phyloP scores from a whole-genome alignment of 768 basidiomycete genomes.

The Russula emetica region DNA sequence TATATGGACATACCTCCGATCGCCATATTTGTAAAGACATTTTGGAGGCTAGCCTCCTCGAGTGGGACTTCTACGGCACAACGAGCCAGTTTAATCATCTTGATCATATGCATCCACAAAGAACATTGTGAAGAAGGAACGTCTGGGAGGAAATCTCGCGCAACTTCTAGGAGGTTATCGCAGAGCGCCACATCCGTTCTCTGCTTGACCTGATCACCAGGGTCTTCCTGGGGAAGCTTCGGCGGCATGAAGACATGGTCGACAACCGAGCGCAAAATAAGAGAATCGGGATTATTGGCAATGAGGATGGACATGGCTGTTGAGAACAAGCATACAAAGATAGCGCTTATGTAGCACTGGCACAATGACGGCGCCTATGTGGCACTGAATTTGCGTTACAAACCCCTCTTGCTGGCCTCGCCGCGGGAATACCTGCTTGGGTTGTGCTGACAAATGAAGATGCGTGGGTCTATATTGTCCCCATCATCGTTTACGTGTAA shows the following conservation, averaged over 20 bases:
- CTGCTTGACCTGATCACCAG: neutral
- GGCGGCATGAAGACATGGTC: conserved; percentile 18
- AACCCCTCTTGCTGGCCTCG: too few relatives aligned
- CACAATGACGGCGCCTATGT: neutral
- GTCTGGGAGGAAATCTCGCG: neutral
- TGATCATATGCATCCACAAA: conserved; percentile 16
- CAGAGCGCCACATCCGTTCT: conserved; percentile 13
- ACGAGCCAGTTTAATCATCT: conserved; percentile 6
- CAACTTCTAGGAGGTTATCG: neutral
- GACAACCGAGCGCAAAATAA: neutral
- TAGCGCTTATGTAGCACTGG: neutral
- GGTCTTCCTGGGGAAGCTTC: conserved; percentile 13
- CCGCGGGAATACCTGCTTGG: too few relatives aligned
- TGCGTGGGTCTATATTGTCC: too few relatives aligned
- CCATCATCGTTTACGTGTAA: neutral
- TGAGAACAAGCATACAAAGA: neutral
- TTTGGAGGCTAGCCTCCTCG: neutral
- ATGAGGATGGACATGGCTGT: neutral
- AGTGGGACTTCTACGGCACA: neutral
- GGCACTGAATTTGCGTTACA: too few relatives aligned
- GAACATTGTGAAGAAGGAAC: neutral
- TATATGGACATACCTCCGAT: conserved; percentile 3
- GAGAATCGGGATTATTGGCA: neutral
- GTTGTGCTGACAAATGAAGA: neutral
- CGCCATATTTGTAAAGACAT: conserved; percentile 2